These are phyloP conservation scores for Calonectria henricotiae DNA, from an alignment of 2,329 filamentous ascomycete species.

Conservation along the genomic window DNA sequence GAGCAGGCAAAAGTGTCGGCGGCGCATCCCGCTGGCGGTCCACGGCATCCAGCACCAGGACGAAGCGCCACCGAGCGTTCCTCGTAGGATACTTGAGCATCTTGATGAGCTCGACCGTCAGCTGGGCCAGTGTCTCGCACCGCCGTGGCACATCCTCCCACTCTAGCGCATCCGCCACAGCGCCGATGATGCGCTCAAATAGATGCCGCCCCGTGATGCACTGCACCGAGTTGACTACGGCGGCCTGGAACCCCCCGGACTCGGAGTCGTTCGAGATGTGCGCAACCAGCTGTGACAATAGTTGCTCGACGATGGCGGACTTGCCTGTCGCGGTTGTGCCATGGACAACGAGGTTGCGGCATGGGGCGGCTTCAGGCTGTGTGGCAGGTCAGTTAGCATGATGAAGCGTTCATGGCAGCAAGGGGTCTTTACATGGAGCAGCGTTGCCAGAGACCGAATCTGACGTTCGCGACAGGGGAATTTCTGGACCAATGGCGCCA, in stretches of 20 bases:
- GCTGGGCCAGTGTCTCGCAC: constrained; percentile 86
- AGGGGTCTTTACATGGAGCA: constrained; percentile 65
- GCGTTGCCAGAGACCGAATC: constrained; percentile 72
- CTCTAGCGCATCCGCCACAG: constrained; percentile 70
- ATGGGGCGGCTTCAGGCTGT: constrained; percentile 78
- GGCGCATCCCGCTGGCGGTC: constrained; percentile 88
- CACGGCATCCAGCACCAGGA: constrained; percentile 90
- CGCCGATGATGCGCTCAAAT: constrained; percentile 79
- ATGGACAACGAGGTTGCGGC: constrained; percentile 83
- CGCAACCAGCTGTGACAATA: constrained; percentile 52
- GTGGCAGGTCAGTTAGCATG: constrained; percentile 20
- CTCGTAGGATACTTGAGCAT: constrained; percentile 69
- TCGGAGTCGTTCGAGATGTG: constrained; percentile 38
- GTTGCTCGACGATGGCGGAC: constrained; percentile 76
- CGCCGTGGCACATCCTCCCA: constrained; percentile 69
- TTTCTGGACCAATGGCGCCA: constrained; percentile 63
- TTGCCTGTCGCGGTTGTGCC: constrained; percentile 93
- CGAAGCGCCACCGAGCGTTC: constrained; percentile 72
- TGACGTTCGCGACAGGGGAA: constrained; percentile 75
- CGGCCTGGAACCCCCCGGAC: constrained; percentile 66
- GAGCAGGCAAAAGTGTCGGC: constrained; percentile 83
- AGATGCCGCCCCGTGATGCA: constrained; percentile 86
- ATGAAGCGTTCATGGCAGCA: constrained; percentile 3
- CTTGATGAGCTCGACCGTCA: constrained; percentile 81
- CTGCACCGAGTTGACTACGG: constrained; percentile 79